A percentile compares a stretch with the other conserved stretches of the same genome.
These are phyloP conservation scores for Graphiopsis chlorocephala DNA, from an alignment of 2,329 filamentous ascomycete species.

Conservation along the genomic window DNA sequence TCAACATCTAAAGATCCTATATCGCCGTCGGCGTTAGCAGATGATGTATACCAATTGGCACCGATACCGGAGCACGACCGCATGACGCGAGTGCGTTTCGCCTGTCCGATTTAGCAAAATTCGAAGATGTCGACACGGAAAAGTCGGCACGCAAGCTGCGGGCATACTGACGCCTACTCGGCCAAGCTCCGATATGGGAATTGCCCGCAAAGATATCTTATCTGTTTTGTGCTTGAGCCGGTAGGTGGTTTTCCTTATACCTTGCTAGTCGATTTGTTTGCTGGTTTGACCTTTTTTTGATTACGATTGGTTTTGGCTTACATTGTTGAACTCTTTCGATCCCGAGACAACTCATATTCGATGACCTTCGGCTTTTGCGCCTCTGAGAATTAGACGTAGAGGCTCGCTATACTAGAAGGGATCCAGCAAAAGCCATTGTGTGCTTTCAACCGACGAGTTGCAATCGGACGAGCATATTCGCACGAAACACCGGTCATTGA, in stretches of 20 bases:
- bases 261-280: not conserved
- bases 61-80: conserved; percentile 10
- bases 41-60: not conserved
- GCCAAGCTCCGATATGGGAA: not conserved
- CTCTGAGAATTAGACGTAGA: not conserved
- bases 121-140: not conserved
- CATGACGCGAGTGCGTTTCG: not conserved
- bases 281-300: not conserved
- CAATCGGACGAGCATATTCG: not conserved
- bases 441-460: not conserved
- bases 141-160: conserved; percentile 9
- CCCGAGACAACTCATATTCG: not conserved
- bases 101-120: not conserved
- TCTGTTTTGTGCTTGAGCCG: not conserved
- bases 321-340: not conserved
- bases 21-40: conserved; percentile 13
- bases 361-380: not conserved
- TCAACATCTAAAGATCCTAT: not conserved
- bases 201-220: not conserved
- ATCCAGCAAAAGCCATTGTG: not conserved
- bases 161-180: conserved; percentile 6
- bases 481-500: not conserved
- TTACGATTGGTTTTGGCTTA: not conserved
- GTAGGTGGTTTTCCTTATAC: not conserved
- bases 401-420: not conserved